phyloP scores from a whole-genome alignment of 805 yeast genomes.

The Ogataea ramenticola region DNA sequence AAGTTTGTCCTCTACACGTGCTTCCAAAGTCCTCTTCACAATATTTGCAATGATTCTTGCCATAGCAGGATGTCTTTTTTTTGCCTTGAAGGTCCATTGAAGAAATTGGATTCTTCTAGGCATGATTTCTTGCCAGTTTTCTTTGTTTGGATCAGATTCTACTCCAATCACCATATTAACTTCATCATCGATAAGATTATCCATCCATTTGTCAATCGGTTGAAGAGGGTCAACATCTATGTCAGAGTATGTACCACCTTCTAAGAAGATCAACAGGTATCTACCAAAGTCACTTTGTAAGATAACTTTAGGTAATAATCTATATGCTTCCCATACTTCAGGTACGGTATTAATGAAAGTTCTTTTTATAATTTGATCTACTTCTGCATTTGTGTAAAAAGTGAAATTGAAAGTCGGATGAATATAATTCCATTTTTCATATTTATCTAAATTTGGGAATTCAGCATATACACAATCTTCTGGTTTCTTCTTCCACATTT shows the following conservation, averaged over 20 bases:
- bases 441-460: background rate
- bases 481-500: slow-evolving; percentile 1
- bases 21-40: slow-evolving; percentile 34
- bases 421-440: background rate
- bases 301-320: slow-evolving; percentile 36
- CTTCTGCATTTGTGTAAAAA: background rate
- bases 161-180: slow-evolving; percentile 41
- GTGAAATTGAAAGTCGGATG: background rate
- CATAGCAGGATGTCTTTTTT: slow-evolving; percentile 49
- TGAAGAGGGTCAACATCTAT: slow-evolving; percentile 41
- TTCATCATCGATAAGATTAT: slow-evolving; percentile 32
- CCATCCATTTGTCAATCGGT: slow-evolving; percentile 47
- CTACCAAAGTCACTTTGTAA: slow-evolving; percentile 41
- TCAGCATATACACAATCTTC: slow-evolving; percentile 1
- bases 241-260: slow-evolving; percentile 46
- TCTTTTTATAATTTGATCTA: background rate
- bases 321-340: slow-evolving; percentile 35
- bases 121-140: slow-evolving; percentile 35
- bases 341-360: slow-evolving; percentile 23
- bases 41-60: slow-evolving; percentile 41
- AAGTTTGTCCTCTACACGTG: slow-evolving; percentile 25
- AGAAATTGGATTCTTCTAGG: slow-evolving; percentile 42
- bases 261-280: slow-evolving; percentile 36
- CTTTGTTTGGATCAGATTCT: slow-evolving; percentile 38
- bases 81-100: slow-evolving; percentile 47